Percentiles rank a stretch among this genome's conserved stretches.
phyloP scores from a whole-genome alignment of 2,329 filamentous ascomycete species.

The Parastagonospora avenae region DNA sequence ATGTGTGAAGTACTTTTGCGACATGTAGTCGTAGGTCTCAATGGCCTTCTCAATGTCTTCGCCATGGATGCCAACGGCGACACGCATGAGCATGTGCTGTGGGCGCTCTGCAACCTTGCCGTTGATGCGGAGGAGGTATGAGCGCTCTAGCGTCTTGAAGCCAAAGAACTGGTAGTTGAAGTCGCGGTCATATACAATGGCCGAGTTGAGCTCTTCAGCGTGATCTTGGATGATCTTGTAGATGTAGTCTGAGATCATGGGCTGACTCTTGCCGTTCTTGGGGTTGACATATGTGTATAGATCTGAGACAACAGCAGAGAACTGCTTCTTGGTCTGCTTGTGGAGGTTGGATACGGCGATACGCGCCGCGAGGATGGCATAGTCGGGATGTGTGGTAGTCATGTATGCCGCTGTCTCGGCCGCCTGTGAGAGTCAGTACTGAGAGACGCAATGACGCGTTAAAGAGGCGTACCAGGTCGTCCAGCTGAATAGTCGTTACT shows the following conservation, averaged over 20 bases:
- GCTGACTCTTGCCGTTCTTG: slow-evolving; percentile 79
- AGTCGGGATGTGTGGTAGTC: slow-evolving; percentile 99
- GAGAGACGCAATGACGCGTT: slow-evolving; percentile 15
- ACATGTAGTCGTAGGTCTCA: slow-evolving; percentile 99
- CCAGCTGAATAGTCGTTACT: slow-evolving; percentile 93
- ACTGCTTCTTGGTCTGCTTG: slow-evolving; percentile 99
- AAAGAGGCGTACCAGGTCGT: slow-evolving; percentile 80
- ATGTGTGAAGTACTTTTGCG: slow-evolving; percentile 97
- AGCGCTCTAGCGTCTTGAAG: slow-evolving; percentile 98
- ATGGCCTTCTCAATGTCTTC: slow-evolving; percentile 92
- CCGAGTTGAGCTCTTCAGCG: slow-evolving; percentile 95
- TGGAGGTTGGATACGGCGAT: slow-evolving; percentile 99
- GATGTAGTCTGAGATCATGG: slow-evolving; percentile 92
- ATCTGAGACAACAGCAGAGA: slow-evolving; percentile 92
- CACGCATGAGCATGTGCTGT: slow-evolving; percentile 99
- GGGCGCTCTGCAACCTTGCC: slow-evolving; percentile 96
- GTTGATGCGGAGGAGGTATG: slow-evolving; percentile 93
- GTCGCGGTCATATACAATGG: slow-evolving; percentile 98
- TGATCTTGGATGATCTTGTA: slow-evolving; percentile 96
- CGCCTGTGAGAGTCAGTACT: slow-evolving; percentile 63
- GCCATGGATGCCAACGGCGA: slow-evolving; percentile 94
- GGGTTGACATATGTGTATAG: slow-evolving; percentile 97
- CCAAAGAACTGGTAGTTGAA: slow-evolving; percentile 99
- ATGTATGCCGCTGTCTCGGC: slow-evolving; percentile 99
- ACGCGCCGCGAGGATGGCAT: slow-evolving; percentile 95